A percentile compares a stretch with the other conserved stretches of the same genome.
These are phyloP conservation scores for Noccaea bulbosa DNA, from an alignment of 345 rosid species.

Conservation along the genomic window DNA sequence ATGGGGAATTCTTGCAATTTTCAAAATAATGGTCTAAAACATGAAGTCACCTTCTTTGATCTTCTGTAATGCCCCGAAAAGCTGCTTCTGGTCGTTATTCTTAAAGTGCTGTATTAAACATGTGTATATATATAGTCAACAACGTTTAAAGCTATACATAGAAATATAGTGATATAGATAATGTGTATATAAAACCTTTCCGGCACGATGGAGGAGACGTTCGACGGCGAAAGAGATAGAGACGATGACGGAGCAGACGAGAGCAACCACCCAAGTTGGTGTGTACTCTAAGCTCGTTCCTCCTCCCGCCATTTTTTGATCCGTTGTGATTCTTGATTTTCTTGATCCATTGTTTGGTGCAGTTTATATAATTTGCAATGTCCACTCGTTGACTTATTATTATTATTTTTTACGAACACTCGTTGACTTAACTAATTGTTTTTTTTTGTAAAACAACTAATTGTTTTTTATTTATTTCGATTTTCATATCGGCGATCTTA, in stretches of 20 bases:
- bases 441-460: no score
- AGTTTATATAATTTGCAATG: constrained; percentile 9
- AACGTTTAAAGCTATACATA: background rate
- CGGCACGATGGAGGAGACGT: constrained; percentile 66
- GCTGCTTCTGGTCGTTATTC: constrained; percentile 65
- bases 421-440: no score
- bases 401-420: no score
- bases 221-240: constrained; percentile 69
- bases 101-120: constrained; percentile 33
- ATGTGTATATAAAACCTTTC: constrained; percentile 55
- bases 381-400: background rate
- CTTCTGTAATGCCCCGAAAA: constrained; percentile 75
- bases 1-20: background rate
- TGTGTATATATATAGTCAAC: background rate
- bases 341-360: background rate
- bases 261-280: constrained; percentile 88
- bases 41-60: constrained; percentile 75
- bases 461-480: no score
- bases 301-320: constrained; percentile 54
- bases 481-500: no score
- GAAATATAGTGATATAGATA: background rate
- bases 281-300: constrained; percentile 69
- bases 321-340: constrained; percentile 21
- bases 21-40: background rate
- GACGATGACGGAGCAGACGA: constrained; percentile 78